Base-by-base conservation (phyloP, 1,284 basidiomycete species). In the Wallemia hederae region DNA sequence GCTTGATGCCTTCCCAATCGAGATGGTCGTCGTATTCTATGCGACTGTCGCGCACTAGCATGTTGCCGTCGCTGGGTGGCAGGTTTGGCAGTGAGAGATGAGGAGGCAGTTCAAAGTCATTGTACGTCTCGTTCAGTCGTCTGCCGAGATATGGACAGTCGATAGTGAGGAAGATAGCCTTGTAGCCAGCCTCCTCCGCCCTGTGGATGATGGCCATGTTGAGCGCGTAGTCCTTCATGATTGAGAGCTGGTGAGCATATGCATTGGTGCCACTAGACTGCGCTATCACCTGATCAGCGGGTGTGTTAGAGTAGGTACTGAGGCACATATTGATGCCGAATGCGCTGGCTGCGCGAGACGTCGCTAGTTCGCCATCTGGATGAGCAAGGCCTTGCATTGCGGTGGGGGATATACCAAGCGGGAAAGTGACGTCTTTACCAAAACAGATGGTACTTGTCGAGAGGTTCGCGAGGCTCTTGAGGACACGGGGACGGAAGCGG, bases 381-480 rank as follows among this genome's bases (percentile, higher is more conserved):
- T 69, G 68, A 1, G 68, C 68, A 17, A 69, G 34, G n/a, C 59
- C 55, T 27, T 69, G 67, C 59, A 67, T 63, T 0, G 67, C 68
- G 1, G 68, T 63, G 0, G 68, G 68, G 1, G 66, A 64, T 33
- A 69, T 63, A 7, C 67, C 68, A n/a, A 68, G 49, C 1, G 68
- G 68, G 31, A 63, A 58, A 26, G 61, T 26, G 34, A 62, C 62
- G 39, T 62, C 62, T 27, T 59, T 59, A n/a, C 65, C 66, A 55
- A 65, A 66, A 56, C 65, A 63, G 22, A 61, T 58, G 19, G 62
- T 61, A 15, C 61, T 55, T n/a, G 63, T 64, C 59, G 67, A 66
- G 15, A 68, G 60, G 1, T 59, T 24, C 1, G 60, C 60, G 19
- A 69, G 66, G 58, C 69, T 65, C 27, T 62, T 59, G 58, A 66